Base-by-base conservation (phyloP, 2,329 filamentous ascomycete species). In the Fusarium citri region DNA sequence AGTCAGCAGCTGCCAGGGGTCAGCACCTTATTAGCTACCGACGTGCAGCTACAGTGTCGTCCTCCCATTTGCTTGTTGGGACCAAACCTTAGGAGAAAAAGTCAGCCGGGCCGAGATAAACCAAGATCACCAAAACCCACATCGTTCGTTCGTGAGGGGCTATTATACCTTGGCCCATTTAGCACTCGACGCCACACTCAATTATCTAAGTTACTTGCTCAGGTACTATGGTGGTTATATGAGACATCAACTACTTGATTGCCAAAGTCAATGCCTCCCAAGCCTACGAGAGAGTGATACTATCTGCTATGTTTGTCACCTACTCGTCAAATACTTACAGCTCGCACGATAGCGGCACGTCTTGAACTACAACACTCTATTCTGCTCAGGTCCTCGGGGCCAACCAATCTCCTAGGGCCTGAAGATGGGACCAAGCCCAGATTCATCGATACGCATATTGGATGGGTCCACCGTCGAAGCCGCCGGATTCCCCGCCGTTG, bases 381-480 rank as follows among this genome's bases (percentile, higher is more conserved):
- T 30, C 9, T 55, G 51, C 15, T 34, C 18, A 47, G 41, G 14
- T 18, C 22, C 18, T 22, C n/a, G 14, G 20, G 12, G 22, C 10
- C n/a, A 42, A 11, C 18, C n/a, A 41, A n/a, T 23, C 26, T 25
- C n/a, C 9, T 22, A 18, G n/a, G 18, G 9, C 23, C 22, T 23
- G 41, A 9, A 43, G 22, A 25, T 23, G 20, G 22, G 15, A 26
- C 31, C 30, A 40, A 51, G 26, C 51, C 48, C 61, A 63, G 45
- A 69, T 69, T 61, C 55, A 69, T 68, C 66, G 53, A 70, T 49
- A 63, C 42, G 58, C 67, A 69, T 63, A 66, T 51, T 48, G 51
- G 45, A 68, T 48, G 51, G 59, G 55, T 59, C 67, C 66, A 56
- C 63, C 42, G 23, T 40, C 25, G 25, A 45, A 46, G n/a, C 54